Conservation (phyloP, 2,329 filamentous ascomycete species). For the Grosmannia huntii region DNA sequence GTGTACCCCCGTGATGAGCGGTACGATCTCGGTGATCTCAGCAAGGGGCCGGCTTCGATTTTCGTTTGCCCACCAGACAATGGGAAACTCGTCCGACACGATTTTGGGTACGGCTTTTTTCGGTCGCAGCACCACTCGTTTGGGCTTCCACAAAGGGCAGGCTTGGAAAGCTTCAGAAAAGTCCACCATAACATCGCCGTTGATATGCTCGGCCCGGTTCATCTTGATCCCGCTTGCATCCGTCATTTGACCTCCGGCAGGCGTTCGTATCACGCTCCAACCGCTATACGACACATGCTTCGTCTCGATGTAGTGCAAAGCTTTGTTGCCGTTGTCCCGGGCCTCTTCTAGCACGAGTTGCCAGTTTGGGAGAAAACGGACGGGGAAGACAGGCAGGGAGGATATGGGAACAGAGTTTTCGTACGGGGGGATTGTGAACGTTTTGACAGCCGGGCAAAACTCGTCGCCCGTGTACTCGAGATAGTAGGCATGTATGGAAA, state of each 20-base stretch:
- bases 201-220: constrained; percentile 11
- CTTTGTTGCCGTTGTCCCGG: not conserved
- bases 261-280: constrained; percentile 28
- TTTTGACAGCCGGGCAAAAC: constrained; percentile 1
- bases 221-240: not conserved
- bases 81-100: not conserved
- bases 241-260: constrained; percentile 10
- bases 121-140: constrained; percentile 1
- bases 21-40: constrained; percentile 7
- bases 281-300: constrained; percentile 27
- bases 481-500: constrained; percentile 3
- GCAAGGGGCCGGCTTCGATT: constrained; percentile 2
- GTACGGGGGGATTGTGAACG: constrained; percentile 2
- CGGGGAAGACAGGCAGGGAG: constrained; percentile 3
- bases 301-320: constrained; percentile 18
- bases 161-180: constrained; percentile 13
- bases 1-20: constrained; percentile 6
- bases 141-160: constrained; percentile 9
- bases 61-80: constrained; percentile 2
- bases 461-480: constrained; percentile 7
- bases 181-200: constrained; percentile 16
- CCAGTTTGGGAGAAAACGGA: constrained; percentile 1
- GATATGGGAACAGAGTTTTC: not conserved
- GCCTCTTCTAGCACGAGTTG: not conserved
- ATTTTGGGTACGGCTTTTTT: not conserved